Base-by-base conservation (phyloP, 768 basidiomycete genomes). In the Fomitopsis serialis region DNA sequence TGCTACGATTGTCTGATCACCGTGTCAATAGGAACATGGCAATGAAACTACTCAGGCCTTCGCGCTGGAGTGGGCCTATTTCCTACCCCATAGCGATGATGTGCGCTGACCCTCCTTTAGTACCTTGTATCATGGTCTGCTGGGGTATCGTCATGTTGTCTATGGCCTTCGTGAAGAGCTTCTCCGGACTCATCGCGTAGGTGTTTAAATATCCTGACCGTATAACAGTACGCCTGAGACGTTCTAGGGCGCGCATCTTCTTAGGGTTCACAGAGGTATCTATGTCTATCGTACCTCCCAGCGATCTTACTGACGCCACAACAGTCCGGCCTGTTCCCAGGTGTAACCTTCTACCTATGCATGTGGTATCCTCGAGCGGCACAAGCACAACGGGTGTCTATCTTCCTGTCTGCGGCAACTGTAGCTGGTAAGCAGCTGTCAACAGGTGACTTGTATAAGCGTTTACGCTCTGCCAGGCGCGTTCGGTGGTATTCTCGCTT, bases 341-440 rank as follows among this genome's bases (percentile, higher is more conserved):
- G 58, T 2, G 50, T 52, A 4, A 50, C 48, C n/a, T 58, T 55
- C 29, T 55, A 55, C 34, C 27, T 58, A 15, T 53, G 54, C 35
- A 43, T 53, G 46, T 58, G 54, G 54, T 55, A 55, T 24, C 52
- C 52, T n/a, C 43, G 56, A 13, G 45, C 35, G 25, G 42, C 29
- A 3, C 58, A 53, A 27, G 54, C 51, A 8, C 46, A 53, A 24
- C 40, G 51, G 0, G 34, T 55, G 15, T 35, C 45, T 2, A 17
- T 58, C 21, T 52, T 58, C 43, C 35, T 52, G 5, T 48, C 46
- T 34, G 45, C 58, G 6, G 45, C 54, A 2, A 53, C 54, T 1
- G 23, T 50, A 23, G 54, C 58, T 6, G 57, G 54, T 55, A 44
- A 19, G 48, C 2, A 11, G 11, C 22, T 19, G 13, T 13, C 29